Conservation (phyloP, 2,329 filamentous ascomycete genomes). For the Diaporthe sp. region DNA sequence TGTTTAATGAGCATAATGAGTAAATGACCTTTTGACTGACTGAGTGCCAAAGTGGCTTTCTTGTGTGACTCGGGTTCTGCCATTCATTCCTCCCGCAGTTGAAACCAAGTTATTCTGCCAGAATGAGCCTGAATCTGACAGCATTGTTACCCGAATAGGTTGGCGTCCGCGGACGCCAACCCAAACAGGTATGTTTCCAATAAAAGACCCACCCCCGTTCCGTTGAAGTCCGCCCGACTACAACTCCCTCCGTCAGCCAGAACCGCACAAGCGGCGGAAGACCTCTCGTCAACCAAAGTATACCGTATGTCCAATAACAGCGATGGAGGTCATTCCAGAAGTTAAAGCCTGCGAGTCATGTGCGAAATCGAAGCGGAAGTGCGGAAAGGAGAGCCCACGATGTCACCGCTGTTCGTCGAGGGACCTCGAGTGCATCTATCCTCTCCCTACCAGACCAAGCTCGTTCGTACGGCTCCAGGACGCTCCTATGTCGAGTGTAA, state of each 20-base stretch:
- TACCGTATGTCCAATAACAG: neutral
- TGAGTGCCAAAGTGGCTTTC: neutral
- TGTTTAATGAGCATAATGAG: too few species aligned
- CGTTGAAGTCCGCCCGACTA: neutral
- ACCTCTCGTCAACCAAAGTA: neutral
- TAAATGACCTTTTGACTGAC: neutral
- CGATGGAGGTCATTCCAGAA: slow-evolving; percentile 25
- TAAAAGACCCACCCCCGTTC: neutral
- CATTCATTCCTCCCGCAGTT: neutral
- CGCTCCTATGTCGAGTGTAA: neutral
- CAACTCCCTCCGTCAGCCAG: neutral
- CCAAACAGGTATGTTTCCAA: neutral
- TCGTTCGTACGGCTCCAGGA: slow-evolving; percentile 19
- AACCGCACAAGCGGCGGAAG: too few species aligned
- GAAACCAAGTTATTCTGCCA: neutral
- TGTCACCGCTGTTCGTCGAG: slow-evolving; percentile 27
- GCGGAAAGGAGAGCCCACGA: slow-evolving; percentile 25
- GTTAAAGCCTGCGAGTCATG: slow-evolving; percentile 30
- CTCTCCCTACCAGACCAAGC: slow-evolving; percentile 21
- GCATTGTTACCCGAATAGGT: neutral
- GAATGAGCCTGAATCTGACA: neutral
- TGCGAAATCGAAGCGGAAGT: slow-evolving; percentile 28
- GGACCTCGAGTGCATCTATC: slow-evolving; percentile 30
- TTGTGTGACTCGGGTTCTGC: neutral
- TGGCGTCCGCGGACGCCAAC: slow-evolving; percentile 23